phyloP scores from a whole-genome alignment of 352 stramenopile species.

The Phytophthora sp. region DNA sequence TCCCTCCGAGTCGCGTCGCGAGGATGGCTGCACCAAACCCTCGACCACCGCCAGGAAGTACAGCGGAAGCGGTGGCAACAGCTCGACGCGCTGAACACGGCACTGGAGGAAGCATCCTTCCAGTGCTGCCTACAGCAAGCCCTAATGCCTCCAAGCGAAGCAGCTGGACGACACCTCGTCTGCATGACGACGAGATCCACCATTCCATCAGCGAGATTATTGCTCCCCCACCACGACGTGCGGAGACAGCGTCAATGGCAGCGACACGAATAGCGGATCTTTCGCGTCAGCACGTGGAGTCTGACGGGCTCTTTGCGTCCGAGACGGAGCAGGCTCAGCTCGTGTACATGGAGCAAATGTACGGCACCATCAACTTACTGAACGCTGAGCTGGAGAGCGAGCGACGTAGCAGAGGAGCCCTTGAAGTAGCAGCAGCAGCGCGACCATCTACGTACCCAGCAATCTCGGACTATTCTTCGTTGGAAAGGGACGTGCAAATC shows the following conservation, averaged over 20 bases:
- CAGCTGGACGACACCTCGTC: constrained; percentile 58
- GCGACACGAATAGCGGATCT: constrained; percentile 21
- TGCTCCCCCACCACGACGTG: constrained; percentile 18
- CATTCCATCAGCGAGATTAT: constrained; percentile 19
- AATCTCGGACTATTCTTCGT: constrained; percentile 35
- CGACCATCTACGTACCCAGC: constrained; percentile 20
- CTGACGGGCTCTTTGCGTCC: constrained; percentile 16
- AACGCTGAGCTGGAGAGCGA: constrained; percentile 58
- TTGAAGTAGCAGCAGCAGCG: constrained; percentile 3
- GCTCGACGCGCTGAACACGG: constrained; percentile 28
- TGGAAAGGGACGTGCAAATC: constrained; percentile 26
- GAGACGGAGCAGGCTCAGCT: constrained; percentile 51
- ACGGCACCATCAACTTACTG: constrained; percentile 58
- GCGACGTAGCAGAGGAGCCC: constrained; percentile 31
- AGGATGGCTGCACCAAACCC: constrained; percentile 36
- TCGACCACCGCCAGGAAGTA: constrained; percentile 24
- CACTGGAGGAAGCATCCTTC: constrained; percentile 44
- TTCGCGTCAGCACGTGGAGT: constrained; percentile 1
- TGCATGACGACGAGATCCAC: constrained; percentile 24
- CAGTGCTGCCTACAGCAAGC: constrained; percentile 35
- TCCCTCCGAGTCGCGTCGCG: constrained; percentile 30
- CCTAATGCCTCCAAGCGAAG: constrained; percentile 46
- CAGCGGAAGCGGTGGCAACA: constrained; percentile 30
- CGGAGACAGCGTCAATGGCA: constrained; percentile 15
- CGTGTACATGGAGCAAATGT: constrained; percentile 78